phyloP scores from a whole-genome alignment of 108 stramenopile genomes.

The Asterionellopsis glacialis region DNA sequence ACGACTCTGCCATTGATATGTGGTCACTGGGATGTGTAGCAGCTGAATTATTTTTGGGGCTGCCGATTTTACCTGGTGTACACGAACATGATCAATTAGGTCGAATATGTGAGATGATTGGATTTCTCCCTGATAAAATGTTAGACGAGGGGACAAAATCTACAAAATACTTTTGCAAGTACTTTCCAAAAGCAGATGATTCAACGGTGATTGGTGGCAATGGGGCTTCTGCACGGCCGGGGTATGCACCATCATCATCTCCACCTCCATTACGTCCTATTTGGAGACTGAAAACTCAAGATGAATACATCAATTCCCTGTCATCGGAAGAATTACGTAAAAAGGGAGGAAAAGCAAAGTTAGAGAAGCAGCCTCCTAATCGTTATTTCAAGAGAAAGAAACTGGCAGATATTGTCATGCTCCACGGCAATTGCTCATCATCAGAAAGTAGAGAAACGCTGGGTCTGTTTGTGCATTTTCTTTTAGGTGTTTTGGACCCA shows the following conservation, averaged over 20 bases:
- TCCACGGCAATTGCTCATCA: constrained; percentile 48
- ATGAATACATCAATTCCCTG: constrained; percentile 69
- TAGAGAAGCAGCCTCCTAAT: constrained; percentile 77
- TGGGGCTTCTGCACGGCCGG: background rate
- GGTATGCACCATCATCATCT: background rate
- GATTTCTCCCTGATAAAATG: constrained; percentile 85
- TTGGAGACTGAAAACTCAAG: constrained; percentile 64
- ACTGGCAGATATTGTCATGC: constrained; percentile 70
- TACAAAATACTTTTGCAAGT: constrained; percentile 58
- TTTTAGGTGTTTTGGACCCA: constrained; percentile 65
- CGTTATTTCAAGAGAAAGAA: constrained; percentile 70
- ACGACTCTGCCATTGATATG: constrained; percentile 96
- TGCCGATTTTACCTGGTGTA: constrained; percentile 95
- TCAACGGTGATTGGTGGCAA: background rate
- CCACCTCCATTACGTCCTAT: constrained; percentile 8
- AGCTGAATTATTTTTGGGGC: constrained; percentile 91
- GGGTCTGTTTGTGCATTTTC: constrained; percentile 70
- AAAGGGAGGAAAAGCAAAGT: constrained; percentile 63
- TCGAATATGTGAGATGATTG: constrained; percentile 92
- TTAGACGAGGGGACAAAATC: constrained; percentile 73
- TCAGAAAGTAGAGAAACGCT: constrained; percentile 53
- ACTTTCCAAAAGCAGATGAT: constrained; percentile 9
- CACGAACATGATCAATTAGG: constrained; percentile 95
- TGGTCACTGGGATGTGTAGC: constrained; percentile 97
- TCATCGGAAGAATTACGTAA: constrained; percentile 58